These are phyloP conservation scores for Solanum hybrid DNA, from an alignment of 305 asterid species.

Conservation along the genomic window DNA sequence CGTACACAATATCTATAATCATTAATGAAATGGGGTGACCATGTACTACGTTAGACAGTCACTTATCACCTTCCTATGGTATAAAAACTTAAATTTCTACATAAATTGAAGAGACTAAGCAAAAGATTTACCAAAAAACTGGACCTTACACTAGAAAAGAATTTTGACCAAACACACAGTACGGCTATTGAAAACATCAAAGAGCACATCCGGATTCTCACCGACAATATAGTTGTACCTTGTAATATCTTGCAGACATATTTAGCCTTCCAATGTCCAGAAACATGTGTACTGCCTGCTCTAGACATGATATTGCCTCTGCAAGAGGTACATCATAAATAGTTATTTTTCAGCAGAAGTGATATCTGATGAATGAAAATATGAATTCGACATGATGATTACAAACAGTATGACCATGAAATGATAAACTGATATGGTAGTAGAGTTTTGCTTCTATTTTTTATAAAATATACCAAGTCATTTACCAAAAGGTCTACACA, in stretches of 20 bases:
- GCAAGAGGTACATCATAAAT: slow-evolving; percentile 21
- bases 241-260: slow-evolving; percentile 80
- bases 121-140: not conserved
- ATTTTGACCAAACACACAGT: not conserved
- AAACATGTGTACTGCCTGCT: slow-evolving; percentile 57
- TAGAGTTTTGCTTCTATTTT: not conserved
- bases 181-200: not conserved
- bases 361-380: not conserved
- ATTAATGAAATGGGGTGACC: not conserved
- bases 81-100: not conserved
- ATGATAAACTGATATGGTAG: not conserved
- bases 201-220: not conserved
- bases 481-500: not conserved
- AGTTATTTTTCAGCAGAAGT: not conserved
- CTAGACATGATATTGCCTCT: slow-evolving; percentile 74
- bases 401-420: not conserved
- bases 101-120: not conserved
- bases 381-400: not conserved
- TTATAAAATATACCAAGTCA: not conserved
- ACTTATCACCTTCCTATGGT: not conserved
- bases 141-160: not conserved
- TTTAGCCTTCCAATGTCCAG: slow-evolving; percentile 72
- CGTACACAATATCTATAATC: not conserved
- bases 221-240: slow-evolving; percentile 32
- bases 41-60: not conserved